Evolutionary conservation across 2,329 filamentous ascomycete genomes (phyloP).

Genomic region (Paecilomyces sp.): DNA sequence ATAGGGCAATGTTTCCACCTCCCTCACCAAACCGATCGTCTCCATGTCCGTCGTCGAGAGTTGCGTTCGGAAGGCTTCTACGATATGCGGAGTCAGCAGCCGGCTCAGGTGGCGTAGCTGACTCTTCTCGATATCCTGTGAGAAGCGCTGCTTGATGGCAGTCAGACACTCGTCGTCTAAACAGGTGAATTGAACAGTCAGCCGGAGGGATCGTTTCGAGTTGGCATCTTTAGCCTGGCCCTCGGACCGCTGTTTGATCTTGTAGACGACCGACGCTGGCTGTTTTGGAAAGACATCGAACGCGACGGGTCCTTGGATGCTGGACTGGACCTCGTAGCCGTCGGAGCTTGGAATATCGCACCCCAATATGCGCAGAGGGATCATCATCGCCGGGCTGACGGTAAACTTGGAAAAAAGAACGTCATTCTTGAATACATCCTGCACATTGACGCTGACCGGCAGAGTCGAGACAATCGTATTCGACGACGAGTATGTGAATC

Average conservation of each 20-base stretch:
- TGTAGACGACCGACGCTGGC: slow-evolving; percentile 74
- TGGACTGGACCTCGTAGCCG: slow-evolving; percentile 50
- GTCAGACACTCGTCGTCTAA: slow-evolving; percentile 64
- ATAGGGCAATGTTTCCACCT: slow-evolving; percentile 46
- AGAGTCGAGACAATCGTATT: slow-evolving; percentile 65
- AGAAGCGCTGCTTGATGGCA: slow-evolving; percentile 41
- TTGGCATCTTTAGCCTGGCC: slow-evolving; percentile 11
- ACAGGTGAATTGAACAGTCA: slow-evolving; percentile 69
- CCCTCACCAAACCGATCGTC: slow-evolving; percentile 46
- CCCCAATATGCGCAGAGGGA: slow-evolving; percentile 66
- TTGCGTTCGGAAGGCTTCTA: slow-evolving; percentile 38
- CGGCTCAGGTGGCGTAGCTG: slow-evolving; percentile 40
- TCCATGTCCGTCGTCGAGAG: slow-evolving; percentile 46
- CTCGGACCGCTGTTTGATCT: slow-evolving; percentile 45
- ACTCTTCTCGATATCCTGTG: slow-evolving; percentile 39
- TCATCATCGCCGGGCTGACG: slow-evolving; percentile 69
- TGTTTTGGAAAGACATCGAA: slow-evolving; percentile 72
- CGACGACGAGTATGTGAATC: slow-evolving; percentile 57
- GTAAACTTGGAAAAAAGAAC: slow-evolving; percentile 84
- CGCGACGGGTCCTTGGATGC: slow-evolving; percentile 34
- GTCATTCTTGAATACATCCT: slow-evolving; percentile 84
- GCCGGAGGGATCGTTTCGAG: slow-evolving; percentile 34
- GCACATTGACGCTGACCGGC: slow-evolving; percentile 88
- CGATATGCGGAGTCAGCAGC: slow-evolving; percentile 46
- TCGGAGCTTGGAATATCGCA: slow-evolving; percentile 66